Evolutionary conservation across 1,284 basidiomycete genomes (phyloP).

Genomic region (Apiotrichum brassicae): DNA sequence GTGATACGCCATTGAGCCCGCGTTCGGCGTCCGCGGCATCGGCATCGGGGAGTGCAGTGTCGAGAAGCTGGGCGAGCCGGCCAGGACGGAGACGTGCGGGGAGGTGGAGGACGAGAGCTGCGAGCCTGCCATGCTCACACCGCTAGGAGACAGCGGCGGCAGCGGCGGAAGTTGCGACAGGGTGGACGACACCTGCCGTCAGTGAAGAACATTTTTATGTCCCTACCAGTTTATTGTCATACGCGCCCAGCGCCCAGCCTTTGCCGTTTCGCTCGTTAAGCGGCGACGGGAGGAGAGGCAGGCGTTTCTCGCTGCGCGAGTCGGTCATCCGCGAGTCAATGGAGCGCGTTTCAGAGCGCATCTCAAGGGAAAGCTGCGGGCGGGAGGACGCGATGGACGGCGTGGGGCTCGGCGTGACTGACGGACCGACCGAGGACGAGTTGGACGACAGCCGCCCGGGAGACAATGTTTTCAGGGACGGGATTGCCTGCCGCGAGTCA

Average conservation of each 20-base stretch:
- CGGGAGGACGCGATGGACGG: neutral
- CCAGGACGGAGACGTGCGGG: neutral
- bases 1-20: neutral
- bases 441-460: neutral
- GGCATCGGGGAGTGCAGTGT: neutral
- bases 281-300: conserved; percentile 8
- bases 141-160: conserved; percentile 32
- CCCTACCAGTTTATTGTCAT: conserved; percentile 43
- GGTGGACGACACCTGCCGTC: conserved; percentile 37
- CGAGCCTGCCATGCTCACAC: conserved; percentile 11
- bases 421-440: neutral
- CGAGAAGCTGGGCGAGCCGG: neutral
- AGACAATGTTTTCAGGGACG: neutral
- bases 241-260: conserved; percentile 30
- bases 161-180: conserved; percentile 40
- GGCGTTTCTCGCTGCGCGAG: conserved; percentile 11
- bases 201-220: neutral
- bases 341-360: conserved; percentile 2
- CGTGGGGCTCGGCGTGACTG: neutral
- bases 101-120: conserved; percentile 11
- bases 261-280: conserved; percentile 6
- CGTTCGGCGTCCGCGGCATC: neutral
- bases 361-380: conserved; percentile 9
- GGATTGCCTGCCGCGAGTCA: neutral
- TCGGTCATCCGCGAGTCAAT: conserved; percentile 1